A percentile compares a stretch with the other conserved stretches of the same genome.
Evolutionary conservation across 148 eudicot genomes (phyloP).

Genomic region (Rhododendron ovatum): DNA sequence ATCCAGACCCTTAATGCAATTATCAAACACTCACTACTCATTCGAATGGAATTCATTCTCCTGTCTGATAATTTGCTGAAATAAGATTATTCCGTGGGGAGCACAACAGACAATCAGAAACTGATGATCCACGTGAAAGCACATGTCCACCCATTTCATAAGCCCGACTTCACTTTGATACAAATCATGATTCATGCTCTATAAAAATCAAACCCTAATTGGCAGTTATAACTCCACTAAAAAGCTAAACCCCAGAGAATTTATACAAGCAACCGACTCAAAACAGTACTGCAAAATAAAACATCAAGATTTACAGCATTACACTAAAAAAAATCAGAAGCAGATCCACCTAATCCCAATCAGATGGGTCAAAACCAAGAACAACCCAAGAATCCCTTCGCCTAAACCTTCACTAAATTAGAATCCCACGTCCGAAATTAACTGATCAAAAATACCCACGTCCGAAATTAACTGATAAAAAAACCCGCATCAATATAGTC

Average conservation of each 20-base stretch:
- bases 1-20: neutral
- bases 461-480: neutral
- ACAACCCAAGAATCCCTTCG: neutral
- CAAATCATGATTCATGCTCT: neutral
- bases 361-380: neutral
- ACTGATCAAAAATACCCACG: neutral
- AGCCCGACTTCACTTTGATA: neutral
- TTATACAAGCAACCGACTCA: neutral
- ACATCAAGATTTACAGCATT: neutral
- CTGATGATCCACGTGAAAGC: neutral
- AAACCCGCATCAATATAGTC: neutral
- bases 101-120: neutral
- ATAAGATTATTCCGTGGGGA: neutral
- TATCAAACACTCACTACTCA: neutral
- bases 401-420: neutral
- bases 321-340: neutral
- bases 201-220: neutral
- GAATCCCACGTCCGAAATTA: neutral
- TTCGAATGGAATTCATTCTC: neutral
- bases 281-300: neutral
- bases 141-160: neutral
- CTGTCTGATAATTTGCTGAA: neutral
- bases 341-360: slow-evolving; percentile 15
- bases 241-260: neutral
- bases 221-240: neutral